Base-by-base conservation (phyloP, 2,329 filamentous ascomycete genomes). In the Cadophora malorum region DNA sequence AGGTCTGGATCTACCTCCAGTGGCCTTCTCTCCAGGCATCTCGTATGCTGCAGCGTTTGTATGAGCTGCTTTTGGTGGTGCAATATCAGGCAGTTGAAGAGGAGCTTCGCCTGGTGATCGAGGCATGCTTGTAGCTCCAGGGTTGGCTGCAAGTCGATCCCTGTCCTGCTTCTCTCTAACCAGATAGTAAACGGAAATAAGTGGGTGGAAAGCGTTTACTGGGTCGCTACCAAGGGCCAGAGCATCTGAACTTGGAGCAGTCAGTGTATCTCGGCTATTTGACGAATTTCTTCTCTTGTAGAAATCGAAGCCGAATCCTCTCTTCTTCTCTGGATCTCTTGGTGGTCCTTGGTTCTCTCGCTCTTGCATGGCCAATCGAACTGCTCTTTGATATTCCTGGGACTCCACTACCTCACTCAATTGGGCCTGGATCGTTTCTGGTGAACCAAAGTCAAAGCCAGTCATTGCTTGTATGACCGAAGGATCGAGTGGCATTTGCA, bases 141-240 rank as follows among this genome's bases (percentile, higher is more conserved):
- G 86, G 68, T 88, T 89, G 47, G 81, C 78, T 73, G 88, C 86
- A 50, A 75, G 68, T 68, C 70, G 82, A 75, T 98, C 94, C 45
- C 93, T 89, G 61, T 96, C 93, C 71, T 93, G 88, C 81, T 98
- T 98, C 82, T 99, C 96, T 73, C 89, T 90, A n/a, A 97, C 96
- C 3, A 99, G 86, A 76, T 97, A 97, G 79, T 99, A 99, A 16
- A 99, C 90, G 1, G 96, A 98, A 8, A 98, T 84, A 16, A 98
- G 83, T 8, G 96, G 96, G 74, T 92, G 95, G 78, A 92, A 99
- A 4, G 96, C 96, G 78, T 98, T 98, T 67, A 97, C 82, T 0
- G 96, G 94, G 76, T 99, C 96, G 66, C 87, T 88, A 12, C 94
- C 94, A 41, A 95, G 82, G 72, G 93, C 89, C 21, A 98, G 84